These are phyloP conservation scores for Leccinum ochraceum DNA, from an alignment of 768 basidiomycete genomes.

Conservation along the genomic window DNA sequence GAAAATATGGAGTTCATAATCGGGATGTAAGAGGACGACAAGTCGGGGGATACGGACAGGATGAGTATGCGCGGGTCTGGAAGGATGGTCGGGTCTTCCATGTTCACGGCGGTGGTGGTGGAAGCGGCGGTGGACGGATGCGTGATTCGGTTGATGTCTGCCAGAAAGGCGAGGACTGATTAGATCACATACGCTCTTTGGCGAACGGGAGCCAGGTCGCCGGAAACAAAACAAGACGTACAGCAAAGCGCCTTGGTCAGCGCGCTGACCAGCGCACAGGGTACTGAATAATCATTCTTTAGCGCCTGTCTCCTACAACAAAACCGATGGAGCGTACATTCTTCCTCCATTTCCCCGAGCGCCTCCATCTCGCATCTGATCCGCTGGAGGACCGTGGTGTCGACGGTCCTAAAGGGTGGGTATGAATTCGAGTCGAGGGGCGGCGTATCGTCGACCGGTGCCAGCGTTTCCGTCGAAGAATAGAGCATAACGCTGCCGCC, in stretches of 20 bases:
- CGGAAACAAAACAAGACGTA: slow-evolving; percentile 35
- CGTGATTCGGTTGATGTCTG: slow-evolving; percentile 66
- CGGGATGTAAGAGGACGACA: slow-evolving; percentile 90
- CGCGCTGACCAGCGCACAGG: slow-evolving; percentile 81
- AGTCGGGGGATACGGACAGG: slow-evolving; percentile 90
- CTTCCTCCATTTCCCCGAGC: slow-evolving; percentile 49
- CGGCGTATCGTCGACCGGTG: slow-evolving; percentile 36
- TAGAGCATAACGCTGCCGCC: slow-evolving; percentile 70
- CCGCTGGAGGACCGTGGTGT: slow-evolving; percentile 61
- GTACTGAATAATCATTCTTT: slow-evolving; percentile 38
- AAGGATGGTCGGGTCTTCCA: slow-evolving; percentile 35
- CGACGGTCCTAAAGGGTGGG: slow-evolving; percentile 78
- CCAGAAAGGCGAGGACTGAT: slow-evolving; percentile 34
- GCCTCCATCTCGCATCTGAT: slow-evolving; percentile 64
- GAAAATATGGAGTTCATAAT: slow-evolving; percentile 99
- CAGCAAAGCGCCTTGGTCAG: slow-evolving; percentile 92
- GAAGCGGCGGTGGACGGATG: slow-evolving; percentile 32
- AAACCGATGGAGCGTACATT: slow-evolving; percentile 29
- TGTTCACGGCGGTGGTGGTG: slow-evolving; percentile 10
- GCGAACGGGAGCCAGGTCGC: not conserved
- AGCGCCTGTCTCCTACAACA: slow-evolving; percentile 2
- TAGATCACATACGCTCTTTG: not conserved
- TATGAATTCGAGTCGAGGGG: slow-evolving; percentile 76
- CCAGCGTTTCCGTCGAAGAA: slow-evolving; percentile 55
- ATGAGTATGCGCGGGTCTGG: slow-evolving; percentile 66